A percentile compares a stretch with the other conserved stretches of the same genome.
Evolutionary conservation across 2,329 filamentous ascomycete genomes (phyloP).

Genomic region (Fusarium sp.): DNA sequence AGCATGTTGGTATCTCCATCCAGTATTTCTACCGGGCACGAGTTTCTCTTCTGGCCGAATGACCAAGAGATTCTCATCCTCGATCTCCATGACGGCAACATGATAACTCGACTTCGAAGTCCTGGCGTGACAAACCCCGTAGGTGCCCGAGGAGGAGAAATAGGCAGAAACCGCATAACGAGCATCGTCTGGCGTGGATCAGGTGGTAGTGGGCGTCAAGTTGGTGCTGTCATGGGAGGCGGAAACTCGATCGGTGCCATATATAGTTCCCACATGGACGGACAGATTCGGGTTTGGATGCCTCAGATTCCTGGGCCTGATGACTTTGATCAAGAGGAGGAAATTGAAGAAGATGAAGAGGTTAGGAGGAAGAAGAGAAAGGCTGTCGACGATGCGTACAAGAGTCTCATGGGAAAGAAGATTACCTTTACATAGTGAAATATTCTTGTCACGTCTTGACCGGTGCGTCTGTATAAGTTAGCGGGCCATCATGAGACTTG

Average conservation of each 20-base stretch:
- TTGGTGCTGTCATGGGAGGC: conserved; percentile 71
- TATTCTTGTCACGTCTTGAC: not conserved
- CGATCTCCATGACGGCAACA: conserved; percentile 80
- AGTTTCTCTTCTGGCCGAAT: conserved; percentile 85
- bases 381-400: conserved; percentile 83
- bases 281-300: conserved; percentile 84
- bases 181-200: conserved; percentile 78
- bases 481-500: not conserved
- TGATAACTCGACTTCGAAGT: conserved; percentile 78
- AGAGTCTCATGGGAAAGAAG: conserved; percentile 78
- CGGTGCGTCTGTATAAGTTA: not conserved
- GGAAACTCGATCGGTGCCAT: conserved; percentile 66
- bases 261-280: conserved; percentile 87
- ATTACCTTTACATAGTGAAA: conserved; percentile 68
- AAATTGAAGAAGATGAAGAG: conserved; percentile 57
- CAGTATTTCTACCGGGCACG: conserved; percentile 66
- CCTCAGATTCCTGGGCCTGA: conserved; percentile 68
- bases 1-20: conserved; percentile 74
- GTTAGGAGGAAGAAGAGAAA: conserved; percentile 75
- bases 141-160: conserved; percentile 59
- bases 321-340: conserved; percentile 61
- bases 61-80: conserved; percentile 83
- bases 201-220: conserved; percentile 69
- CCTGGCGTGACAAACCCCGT: conserved; percentile 66
- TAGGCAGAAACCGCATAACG: conserved; percentile 76